Evolutionary conservation across 352 stramenopile genomes (phyloP), one percentile per base, ranked within the genome.

Genomic region (Phytophthora multivora): DNA sequence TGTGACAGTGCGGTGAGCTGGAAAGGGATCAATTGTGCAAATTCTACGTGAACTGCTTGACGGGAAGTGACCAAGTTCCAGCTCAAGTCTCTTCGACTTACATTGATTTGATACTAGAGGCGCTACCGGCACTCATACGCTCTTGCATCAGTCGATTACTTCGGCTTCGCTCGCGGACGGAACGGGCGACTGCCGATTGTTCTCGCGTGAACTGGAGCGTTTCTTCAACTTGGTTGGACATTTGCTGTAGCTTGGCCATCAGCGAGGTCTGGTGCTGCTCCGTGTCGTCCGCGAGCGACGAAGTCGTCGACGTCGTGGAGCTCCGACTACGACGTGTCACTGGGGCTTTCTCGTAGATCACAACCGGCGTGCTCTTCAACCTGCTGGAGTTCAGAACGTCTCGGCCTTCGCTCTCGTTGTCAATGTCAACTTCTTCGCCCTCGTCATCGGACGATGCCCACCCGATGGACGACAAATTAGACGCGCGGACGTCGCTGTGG

Each of bases 141-240:
- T 47, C 49, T 19, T 47, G 36, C 13, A 52, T 40, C 38, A 28
- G 15, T 43, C 13, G 41, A 48, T 13, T 41, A 41, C 45, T 61
- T 12, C 23, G 51, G 16, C 31, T 71, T 16, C 41, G 46, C 9
- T 43, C 55, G 11, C 59, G 63, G 15, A 75, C 31, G 10, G 50
- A 54, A 13, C 65, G 49, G 0, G 73, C 70, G n/a, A 65, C 48
- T 50, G 51, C 28, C 2, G 69, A 63, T 40, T 82, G 69, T 40
- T 69, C 69, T 42, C 54, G 52, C 40, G 73, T 63, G 39, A 77
- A 35, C 18, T 45, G 40, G 19, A 73, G 61, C 0, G 74, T 83
- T 38, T 57, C 60, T 42, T 83, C 70, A 18, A 60, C 66, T 15
- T 64, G 55, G 11, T 56, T 39, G 19, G 58, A 66, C 8, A 60